Evolutionary conservation across 108 stramenopile genomes (phyloP).

Genomic region (Stephanodiscus triporus): DNA sequence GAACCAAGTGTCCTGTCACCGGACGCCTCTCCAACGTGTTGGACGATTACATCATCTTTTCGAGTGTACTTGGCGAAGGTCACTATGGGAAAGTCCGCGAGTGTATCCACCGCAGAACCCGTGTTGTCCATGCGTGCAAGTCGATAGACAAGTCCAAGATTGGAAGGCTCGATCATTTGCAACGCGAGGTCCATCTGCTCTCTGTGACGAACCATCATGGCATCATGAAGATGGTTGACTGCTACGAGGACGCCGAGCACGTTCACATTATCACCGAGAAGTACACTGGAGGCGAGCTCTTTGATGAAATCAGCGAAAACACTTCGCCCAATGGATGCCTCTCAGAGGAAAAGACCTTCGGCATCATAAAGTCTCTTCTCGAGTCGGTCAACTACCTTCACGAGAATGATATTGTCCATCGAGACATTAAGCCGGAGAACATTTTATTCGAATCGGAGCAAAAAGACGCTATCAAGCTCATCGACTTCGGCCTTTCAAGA

Average conservation of each 20-base stretch:
- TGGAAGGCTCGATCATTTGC: conserved; percentile 18
- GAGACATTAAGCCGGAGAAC: conserved; percentile 81
- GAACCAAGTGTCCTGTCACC: not conserved
- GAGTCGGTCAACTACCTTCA: conserved; percentile 63
- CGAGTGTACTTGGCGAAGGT: conserved; percentile 18
- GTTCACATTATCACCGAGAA: conserved; percentile 61
- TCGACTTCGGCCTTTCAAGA: conserved; percentile 65
- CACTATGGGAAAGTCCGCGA: conserved; percentile 23
- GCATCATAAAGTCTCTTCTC: conserved; percentile 50
- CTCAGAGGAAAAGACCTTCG: conserved; percentile 50
- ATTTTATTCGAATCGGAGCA: conserved; percentile 24
- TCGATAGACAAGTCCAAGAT: conserved; percentile 54
- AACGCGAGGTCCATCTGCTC: conserved; percentile 18
- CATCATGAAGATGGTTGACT: conserved; percentile 43
- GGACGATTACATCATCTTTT: conserved; percentile 19
- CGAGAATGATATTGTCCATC: conserved; percentile 58
- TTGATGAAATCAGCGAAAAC: conserved; percentile 42
- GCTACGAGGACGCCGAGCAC: conserved; percentile 42
- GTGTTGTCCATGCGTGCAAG: conserved; percentile 57
- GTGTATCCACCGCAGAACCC: conserved; percentile 36
- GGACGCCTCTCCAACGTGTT: conserved; percentile 6
- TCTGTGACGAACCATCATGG: conserved; percentile 17
- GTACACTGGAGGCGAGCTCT: conserved; percentile 73
- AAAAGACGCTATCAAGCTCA: conserved; percentile 43
- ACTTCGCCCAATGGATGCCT: conserved; percentile 25